These are phyloP conservation scores for Bipolaris victoriae DNA, from an alignment of 2,329 filamentous ascomycete genomes.

Conservation along the genomic window DNA sequence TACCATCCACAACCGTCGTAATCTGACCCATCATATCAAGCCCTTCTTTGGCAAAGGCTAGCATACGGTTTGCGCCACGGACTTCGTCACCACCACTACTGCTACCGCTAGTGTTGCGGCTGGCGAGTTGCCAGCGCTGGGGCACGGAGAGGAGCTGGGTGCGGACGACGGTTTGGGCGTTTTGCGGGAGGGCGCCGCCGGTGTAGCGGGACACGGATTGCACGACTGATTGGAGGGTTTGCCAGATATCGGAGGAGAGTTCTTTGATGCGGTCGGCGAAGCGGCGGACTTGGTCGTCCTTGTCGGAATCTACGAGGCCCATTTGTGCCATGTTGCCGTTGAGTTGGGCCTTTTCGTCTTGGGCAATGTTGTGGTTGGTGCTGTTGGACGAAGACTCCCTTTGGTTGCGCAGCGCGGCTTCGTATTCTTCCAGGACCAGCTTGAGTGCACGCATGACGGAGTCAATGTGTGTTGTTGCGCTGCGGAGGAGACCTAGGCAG, in stretches of 20 bases:
- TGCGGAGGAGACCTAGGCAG: constrained; percentile 79
- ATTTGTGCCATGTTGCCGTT: constrained; percentile 27
- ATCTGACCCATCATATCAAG: constrained; percentile 95
- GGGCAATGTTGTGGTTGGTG: constrained; percentile 19
- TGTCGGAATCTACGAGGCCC: constrained; percentile 27
- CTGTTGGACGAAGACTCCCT: constrained; percentile 19
- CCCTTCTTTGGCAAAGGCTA: constrained; percentile 87
- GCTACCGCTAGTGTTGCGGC: constrained; percentile 50
- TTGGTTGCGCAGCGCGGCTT: constrained; percentile 55
- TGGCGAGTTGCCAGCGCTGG: constrained; percentile 78
- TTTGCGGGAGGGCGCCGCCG: constrained; percentile 88
- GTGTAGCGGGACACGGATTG: constrained; percentile 87
- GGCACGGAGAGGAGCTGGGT: constrained; percentile 84
- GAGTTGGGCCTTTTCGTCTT: constrained; percentile 19
- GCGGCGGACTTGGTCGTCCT: constrained; percentile 56
- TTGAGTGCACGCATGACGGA: constrained; percentile 77
- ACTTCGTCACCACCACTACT: constrained; percentile 50
- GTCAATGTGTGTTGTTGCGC: constrained; percentile 81
- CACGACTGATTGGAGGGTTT: constrained; percentile 74
- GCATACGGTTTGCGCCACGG: constrained; percentile 72
- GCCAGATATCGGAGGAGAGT: constrained; percentile 57
- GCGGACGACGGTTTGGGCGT: constrained; percentile 82
- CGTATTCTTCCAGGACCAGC: constrained; percentile 79
- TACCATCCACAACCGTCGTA: constrained; percentile 84
- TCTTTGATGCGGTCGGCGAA: constrained; percentile 81